Percentiles rank a stretch among this genome's conserved stretches.
Evolutionary conservation across 192 early-diverging fungal genomes (phyloP).

Genomic region (Coemansia sp.): DNA sequence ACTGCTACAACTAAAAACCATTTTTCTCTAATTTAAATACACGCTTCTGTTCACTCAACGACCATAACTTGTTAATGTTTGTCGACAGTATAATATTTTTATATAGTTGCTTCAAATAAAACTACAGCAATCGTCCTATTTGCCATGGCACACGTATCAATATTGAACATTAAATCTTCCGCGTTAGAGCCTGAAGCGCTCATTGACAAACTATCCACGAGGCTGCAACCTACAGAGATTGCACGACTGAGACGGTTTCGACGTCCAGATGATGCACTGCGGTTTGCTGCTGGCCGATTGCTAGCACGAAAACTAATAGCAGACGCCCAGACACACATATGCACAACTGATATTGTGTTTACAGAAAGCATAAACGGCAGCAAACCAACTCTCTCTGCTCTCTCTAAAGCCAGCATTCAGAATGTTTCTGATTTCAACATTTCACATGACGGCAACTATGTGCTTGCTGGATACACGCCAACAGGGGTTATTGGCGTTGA

Average conservation of each 20-base stretch:
- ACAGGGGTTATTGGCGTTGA: slow-evolving; percentile 32
- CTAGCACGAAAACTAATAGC: slow-evolving; percentile 17
- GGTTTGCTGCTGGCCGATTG: slow-evolving; percentile 25
- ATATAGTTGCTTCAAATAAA: neutral
- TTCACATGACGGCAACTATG: slow-evolving; percentile 44
- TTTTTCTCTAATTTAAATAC: neutral
- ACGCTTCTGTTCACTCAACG: neutral
- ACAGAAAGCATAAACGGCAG: slow-evolving; percentile 9
- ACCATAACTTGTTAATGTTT: slow-evolving; percentile 1
- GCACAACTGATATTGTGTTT: slow-evolving; percentile 6
- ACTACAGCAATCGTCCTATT: neutral
- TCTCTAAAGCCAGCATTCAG: neutral
- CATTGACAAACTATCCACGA: neutral
- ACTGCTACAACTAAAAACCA: slow-evolving; percentile 47
- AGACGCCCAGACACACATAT: neutral
- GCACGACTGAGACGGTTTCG: slow-evolving; percentile 8
- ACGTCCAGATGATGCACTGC: slow-evolving; percentile 20
- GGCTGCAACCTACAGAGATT: neutral
- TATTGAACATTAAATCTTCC: neutral
- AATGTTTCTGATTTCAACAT: slow-evolving; percentile 41
- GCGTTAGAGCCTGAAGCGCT: neutral
- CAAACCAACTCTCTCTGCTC: slow-evolving; percentile 22
- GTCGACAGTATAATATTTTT: neutral
- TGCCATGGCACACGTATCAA: neutral
- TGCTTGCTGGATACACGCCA: slow-evolving; percentile 20